Base-by-base conservation (phyloP, 176 grass and related monocot genomes). In the Oryza punctata region DNA sequence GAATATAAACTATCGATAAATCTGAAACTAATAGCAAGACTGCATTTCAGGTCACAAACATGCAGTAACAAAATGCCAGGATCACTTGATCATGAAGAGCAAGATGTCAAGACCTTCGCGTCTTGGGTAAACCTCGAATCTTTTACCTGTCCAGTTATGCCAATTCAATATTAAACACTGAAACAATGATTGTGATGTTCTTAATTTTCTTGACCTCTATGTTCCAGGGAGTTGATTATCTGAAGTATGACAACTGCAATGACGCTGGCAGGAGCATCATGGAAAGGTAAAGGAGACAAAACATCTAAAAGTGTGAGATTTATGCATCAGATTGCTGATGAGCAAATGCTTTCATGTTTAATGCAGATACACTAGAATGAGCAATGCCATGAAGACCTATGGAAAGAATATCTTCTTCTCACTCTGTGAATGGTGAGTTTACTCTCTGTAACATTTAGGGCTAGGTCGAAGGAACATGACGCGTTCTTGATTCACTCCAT, bases 241-340 rank as follows among this genome's bases (percentile, higher is more conserved):
- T 98, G 85, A 98, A 98, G 64, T 98, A 95, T 38, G 96, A 95
- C 78, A 98, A 98, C 82, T 98, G 96, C 87, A 88, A 91, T 63
- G 70, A 90, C 79, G 82, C 59, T 28, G 87, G 91, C 15, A 91
- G 87, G 26, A 89, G 66, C 16, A 8, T 92, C 25, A 40, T 3
- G 50, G 86, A 88, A 71, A 98, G 96, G 96, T 98, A 91, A 77
- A 15, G 3, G 40, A 63, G 45, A 79, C 78, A 1, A 44, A 44
- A 25, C 40, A 69, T 5, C 69, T 79, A 27, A 67, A 66, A 82
- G 10, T 59, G 19, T 38, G n/a, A 5, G 28, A 19, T 10, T 75
- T 49, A 37, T 35, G 21, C 74, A 18, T 29, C 21, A 75, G 61
- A 30, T 46, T 69, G 19, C 49, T 18, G 26, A 79, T 13, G 26